These are phyloP conservation scores for Globisporangium parvum DNA, from an alignment of 352 stramenopile species.

Conservation along the genomic window DNA sequence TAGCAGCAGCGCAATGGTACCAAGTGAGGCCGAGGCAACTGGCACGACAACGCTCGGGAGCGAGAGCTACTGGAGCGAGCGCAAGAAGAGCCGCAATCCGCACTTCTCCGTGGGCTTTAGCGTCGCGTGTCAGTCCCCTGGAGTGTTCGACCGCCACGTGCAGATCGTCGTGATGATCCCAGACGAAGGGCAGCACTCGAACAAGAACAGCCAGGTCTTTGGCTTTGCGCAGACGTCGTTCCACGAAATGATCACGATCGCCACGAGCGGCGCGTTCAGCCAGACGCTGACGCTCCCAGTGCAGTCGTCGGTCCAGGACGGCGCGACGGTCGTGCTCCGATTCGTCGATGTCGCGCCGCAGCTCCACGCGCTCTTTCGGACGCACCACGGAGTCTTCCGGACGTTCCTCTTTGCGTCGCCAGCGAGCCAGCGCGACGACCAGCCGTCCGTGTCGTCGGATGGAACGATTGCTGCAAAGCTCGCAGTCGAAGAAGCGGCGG, in stretches of 20 bases:
- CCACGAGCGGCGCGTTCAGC: conserved; percentile 45
- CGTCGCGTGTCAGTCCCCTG: conserved; percentile 37
- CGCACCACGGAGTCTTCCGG: conserved; percentile 45
- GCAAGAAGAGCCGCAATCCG: conserved; percentile 51
- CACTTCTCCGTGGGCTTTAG: conserved; percentile 66
- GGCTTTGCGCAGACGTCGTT: conserved; percentile 72
- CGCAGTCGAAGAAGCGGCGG: conserved; percentile 66
- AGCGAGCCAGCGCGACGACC: conserved; percentile 42
- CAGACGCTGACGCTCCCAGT: conserved; percentile 66
- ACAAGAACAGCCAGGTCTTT: conserved; percentile 62
- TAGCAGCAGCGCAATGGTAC: neutral
- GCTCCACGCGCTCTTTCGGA: conserved; percentile 40
- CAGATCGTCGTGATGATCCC: conserved; percentile 77
- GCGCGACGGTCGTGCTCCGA: conserved; percentile 53
- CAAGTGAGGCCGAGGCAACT: neutral
- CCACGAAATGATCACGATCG: conserved; percentile 67
- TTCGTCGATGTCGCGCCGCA: conserved; percentile 47
- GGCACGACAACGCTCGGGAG: conserved; percentile 23
- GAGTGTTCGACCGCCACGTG: conserved; percentile 55
- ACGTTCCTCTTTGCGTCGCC: conserved; percentile 63
- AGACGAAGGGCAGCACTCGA: conserved; percentile 55
- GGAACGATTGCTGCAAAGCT: conserved; percentile 40
- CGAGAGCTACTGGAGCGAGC: conserved; percentile 72
- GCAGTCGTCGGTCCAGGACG: conserved; percentile 52
- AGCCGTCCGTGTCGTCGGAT: conserved; percentile 19